Percentiles rank a stretch among this genome's conserved stretches.
Conservation (phyloP, 108 stramenopile genomes). For the Cyclostephanos invisitatus region DNA sequence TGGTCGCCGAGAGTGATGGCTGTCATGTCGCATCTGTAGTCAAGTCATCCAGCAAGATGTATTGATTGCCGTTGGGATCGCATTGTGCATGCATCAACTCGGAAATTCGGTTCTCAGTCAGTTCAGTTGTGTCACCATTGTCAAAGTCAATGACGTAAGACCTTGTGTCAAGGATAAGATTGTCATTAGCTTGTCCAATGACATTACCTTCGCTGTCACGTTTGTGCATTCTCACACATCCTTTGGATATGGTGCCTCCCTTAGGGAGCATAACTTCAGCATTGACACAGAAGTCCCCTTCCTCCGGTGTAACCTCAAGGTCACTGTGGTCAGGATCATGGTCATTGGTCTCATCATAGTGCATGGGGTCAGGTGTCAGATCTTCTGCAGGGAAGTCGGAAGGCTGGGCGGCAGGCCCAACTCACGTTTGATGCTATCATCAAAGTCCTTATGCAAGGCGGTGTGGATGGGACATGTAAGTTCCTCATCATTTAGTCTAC, state of each 20-base stretch:
- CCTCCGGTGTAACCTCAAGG: not conserved
- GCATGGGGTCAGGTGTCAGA: not conserved
- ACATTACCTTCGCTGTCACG: constrained; percentile 36
- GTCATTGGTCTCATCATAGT: not conserved
- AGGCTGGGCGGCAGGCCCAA: not conserved
- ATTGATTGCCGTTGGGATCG: too few species aligned
- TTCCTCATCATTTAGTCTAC: constrained; percentile 9
- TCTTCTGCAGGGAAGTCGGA: constrained; percentile 3
- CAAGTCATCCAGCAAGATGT: not conserved
- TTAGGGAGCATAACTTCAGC: constrained; percentile 34
- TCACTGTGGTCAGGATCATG: not conserved
- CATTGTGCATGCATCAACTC: not conserved
- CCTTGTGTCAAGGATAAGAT: constrained; percentile 26
- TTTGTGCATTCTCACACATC: constrained; percentile 35
- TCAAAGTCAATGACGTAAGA: constrained; percentile 24
- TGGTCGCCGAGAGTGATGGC: too few species aligned
- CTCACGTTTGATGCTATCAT: too few species aligned
- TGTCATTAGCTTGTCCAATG: constrained; percentile 16
- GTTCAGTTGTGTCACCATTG: constrained; percentile 20
- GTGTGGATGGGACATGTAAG: not conserved
- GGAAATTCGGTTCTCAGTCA: constrained; percentile 21
- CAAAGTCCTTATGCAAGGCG: not conserved
- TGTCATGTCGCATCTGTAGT: too few species aligned
- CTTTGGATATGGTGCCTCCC: constrained; percentile 11
- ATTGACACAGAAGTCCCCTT: constrained; percentile 24